Base-by-base conservation (phyloP, 2,329 filamentous ascomycete genomes). In the Diaporthe sp. region DNA sequence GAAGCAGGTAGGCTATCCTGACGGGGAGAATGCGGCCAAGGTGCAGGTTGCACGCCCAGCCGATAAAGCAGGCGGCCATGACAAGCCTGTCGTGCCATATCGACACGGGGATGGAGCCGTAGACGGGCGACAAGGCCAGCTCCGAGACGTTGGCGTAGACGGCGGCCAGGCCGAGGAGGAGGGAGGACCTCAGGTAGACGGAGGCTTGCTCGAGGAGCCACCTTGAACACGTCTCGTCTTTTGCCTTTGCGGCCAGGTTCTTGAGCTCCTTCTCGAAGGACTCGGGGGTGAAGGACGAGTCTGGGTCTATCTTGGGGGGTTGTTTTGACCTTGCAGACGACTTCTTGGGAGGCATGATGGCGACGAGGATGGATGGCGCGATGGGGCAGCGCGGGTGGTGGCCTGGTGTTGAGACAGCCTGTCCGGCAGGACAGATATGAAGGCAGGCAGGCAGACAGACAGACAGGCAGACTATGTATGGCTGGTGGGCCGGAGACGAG, bases 81-180 rank as follows among this genome's bases (percentile, higher is more conserved):
- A 95, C 86, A 76, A 92, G 88, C 81, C 90, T 90, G 71, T 88
- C 85, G 82, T 98, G 96, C 83, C 93, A 94, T 78, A 93, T 87
- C 1, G 91, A 89, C 0, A 95, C 88, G 1, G 96, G 94, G 51
- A 98, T 94, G 22, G 93, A 92, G 71, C 97, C 97, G 84, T 97
- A 98, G 15, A 97, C 94, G 2, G 97, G 97, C 28, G 95, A 94
- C 46, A 98, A 88, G 53, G 91, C 92, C 77, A 95, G 88, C 81
- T 95, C 91, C 0, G 94, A 96, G 75, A 93, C 90, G 77, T 92
- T 91, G 62, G 93, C 92, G 76, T 90, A 92, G 57, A 92, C 82
- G 60, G 92, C 94, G 13, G 90, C 88, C 61, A 94, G 85, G 37
- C 86, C 79, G 77, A 92, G 85, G 22, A 92, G 81, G n/a, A 83